phyloP scores from a whole-genome alignment of 2,329 filamentous ascomycete genomes.

The Penicillium hesseltinei region DNA sequence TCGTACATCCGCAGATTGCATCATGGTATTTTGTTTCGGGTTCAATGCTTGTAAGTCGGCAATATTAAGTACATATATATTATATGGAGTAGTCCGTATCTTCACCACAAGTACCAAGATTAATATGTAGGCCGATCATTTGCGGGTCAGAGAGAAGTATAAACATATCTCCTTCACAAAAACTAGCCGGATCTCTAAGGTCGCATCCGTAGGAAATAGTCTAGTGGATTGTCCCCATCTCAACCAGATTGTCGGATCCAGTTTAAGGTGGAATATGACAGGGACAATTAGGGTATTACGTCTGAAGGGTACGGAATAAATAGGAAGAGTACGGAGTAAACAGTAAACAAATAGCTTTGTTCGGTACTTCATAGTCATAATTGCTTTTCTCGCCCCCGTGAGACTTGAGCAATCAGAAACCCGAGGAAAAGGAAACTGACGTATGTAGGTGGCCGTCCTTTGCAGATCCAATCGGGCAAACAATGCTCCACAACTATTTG shows the following conservation, averaged over 20 bases:
- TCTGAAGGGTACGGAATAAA: neutral
- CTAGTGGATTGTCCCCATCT: conserved; percentile 12
- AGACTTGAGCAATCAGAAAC: conserved; percentile 11
- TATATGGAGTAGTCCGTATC: neutral
- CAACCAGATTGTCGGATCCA: conserved; percentile 23
- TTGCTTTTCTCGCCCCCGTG: neutral
- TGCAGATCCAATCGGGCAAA: conserved; percentile 8
- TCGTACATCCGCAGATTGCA: conserved; percentile 4
- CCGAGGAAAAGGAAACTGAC: conserved; percentile 9
- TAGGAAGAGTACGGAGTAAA: neutral
- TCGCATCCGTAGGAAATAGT: neutral
- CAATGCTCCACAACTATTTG: neutral
- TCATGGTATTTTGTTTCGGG: conserved; percentile 1
- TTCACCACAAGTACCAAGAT: neutral
- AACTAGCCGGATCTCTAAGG: neutral
- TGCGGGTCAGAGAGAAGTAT: neutral
- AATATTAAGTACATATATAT: neutral
- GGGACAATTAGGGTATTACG: neutral
- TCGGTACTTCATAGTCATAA: neutral
- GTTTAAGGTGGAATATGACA: conserved; percentile 16
- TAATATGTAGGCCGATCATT: neutral
- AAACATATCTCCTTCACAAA: neutral
- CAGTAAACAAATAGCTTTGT: conserved; percentile 1
- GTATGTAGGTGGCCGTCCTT: conserved; percentile 7
- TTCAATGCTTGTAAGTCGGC: neutral